These are phyloP conservation scores for Boeremia exigua DNA, from an alignment of 2,329 filamentous ascomycete species.

Conservation along the genomic window DNA sequence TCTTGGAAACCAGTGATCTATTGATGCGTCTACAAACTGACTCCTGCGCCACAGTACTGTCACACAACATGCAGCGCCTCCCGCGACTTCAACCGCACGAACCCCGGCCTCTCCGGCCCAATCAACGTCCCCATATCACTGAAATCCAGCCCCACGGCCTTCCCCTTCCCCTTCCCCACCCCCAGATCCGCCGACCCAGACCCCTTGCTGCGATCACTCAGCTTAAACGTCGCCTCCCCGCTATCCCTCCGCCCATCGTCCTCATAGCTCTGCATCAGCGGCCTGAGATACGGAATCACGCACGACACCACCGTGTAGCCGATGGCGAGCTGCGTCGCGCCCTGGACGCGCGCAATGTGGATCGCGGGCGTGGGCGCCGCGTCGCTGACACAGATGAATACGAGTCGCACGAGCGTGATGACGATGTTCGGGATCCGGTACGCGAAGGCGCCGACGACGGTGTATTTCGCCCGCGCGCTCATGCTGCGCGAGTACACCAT, in stretches of 20 bases:
- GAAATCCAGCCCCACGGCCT: neutral
- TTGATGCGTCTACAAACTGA: too few relatives aligned
- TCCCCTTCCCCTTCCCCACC: neutral
- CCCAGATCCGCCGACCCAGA: neutral
- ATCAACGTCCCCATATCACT: neutral
- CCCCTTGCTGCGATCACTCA: neutral
- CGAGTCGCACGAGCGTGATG: constrained; percentile 1
- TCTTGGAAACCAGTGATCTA: too few relatives aligned
- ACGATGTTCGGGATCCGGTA: constrained; percentile 17
- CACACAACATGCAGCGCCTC: neutral
- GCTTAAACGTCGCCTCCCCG: neutral
- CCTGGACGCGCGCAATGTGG: constrained; percentile 9
- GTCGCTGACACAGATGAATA: neutral
- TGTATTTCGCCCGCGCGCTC: constrained; percentile 6
- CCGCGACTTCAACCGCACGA: neutral
- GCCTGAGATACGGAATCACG: constrained; percentile 18
- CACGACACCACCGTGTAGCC: constrained; percentile 18
- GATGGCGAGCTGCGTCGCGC: constrained; percentile 12
- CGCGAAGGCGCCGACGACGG: constrained; percentile 22
- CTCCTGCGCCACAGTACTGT: too few relatives aligned
- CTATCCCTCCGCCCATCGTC: neutral
- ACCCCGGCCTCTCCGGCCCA: neutral
- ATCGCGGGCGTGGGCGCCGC: neutral
- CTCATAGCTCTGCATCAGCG: constrained; percentile 22
- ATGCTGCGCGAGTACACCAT: constrained; percentile 21